Base-by-base conservation (phyloP, 768 basidiomycete species). In the Lyophyllum semitale region DNA sequence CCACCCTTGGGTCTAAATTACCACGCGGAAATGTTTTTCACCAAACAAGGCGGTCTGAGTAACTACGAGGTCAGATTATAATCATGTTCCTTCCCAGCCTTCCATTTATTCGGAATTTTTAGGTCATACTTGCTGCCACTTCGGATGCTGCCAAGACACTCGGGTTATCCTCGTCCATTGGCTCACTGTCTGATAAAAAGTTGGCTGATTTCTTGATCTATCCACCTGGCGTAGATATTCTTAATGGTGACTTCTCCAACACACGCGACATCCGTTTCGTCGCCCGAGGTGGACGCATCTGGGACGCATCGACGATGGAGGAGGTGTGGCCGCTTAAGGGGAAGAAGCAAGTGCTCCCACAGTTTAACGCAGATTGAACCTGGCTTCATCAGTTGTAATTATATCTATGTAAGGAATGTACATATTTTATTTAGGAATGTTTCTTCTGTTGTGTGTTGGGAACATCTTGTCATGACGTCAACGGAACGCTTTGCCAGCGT, bases 1-100 rank as follows among this genome's bases (percentile, higher is more conserved):
- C 79, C 82, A 2, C 88, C 89, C 0, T 67, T 88, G 11, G 89
- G 89, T 0, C 63, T 85, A n/a, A 88, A 87, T 71, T 91, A 90
- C 60, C 89, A 91, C 55, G 81, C 83, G 18, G 89, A 91, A 62
- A 87, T 90, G 83, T 77, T 73, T 48, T 88, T 88, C 65, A 75
- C 85, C 23, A 72, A 74, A 43, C 71, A 75, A 13, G 89, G 89
- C 20, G 89, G 89, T 2, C 68, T 90, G 59, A 83, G 71, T 25
- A 87, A 86, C 62, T 91, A 88, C 61, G 85, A 90, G 77, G 88
- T 86, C 29, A 7, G 63, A 20, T 38, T 17, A 25, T 15, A 44
- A 5, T 52, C n/a, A 53, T n/a, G n/a, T n/a, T n/a, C 18, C 40
- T 13, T 11, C 8, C 22, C 15, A 5, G 17, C 7, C 12, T 42